Base-by-base conservation (phyloP, 2,329 filamentous ascomycete genomes). In the Cyanodermella asteris region DNA sequence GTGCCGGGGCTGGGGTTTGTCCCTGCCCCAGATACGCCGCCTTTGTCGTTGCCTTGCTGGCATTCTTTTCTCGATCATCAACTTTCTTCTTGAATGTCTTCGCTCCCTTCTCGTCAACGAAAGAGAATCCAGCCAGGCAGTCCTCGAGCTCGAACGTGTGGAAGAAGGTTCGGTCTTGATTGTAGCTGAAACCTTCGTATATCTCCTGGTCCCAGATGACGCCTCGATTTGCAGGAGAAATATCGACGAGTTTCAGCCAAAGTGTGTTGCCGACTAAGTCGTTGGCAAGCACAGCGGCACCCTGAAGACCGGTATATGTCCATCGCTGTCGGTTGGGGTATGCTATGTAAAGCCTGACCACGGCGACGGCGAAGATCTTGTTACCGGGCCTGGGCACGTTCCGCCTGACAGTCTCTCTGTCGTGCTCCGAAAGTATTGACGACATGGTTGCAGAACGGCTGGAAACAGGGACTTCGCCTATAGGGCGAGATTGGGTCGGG, bases 191-290 rank as follows among this genome's bases (percentile, higher is more conserved):
- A 25, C 70, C 71, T 38, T 97, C 84, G 53, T 91, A 97, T 40
- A 97, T 80, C 51, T 97, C 87, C 53, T 94, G 84, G 42, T 91
- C 82, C 80, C 80, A 93, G 41, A 93, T 73, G 25, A 93, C 81
- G 29, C 84, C 82, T 44, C 74, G 67, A 43, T 69, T 72, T 25
- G 72, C 59, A 29, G 78, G 81, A 45, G 81, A 93, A 28, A 97
- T 71, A 47, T 97, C 87, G 25, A 97, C 87, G 53, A 97, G 59
- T 58, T 97, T 97, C 38, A 97, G 57, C 80, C 84, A 97, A 51
- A 82, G 91, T 1, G 87, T 93, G 48, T 91, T 74, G 36, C 87
- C 87, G 15, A 94, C 81, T 19, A 91, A 54, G 45, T 97, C 87
- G 47, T 94, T 91, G 37, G 80, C 75, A 34, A 97, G 66, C 26